Evolutionary conservation across 2,329 filamentous ascomycete genomes (phyloP), one percentile per base, ranked within the genome.

Genomic region (Diaporthe sp.): DNA sequence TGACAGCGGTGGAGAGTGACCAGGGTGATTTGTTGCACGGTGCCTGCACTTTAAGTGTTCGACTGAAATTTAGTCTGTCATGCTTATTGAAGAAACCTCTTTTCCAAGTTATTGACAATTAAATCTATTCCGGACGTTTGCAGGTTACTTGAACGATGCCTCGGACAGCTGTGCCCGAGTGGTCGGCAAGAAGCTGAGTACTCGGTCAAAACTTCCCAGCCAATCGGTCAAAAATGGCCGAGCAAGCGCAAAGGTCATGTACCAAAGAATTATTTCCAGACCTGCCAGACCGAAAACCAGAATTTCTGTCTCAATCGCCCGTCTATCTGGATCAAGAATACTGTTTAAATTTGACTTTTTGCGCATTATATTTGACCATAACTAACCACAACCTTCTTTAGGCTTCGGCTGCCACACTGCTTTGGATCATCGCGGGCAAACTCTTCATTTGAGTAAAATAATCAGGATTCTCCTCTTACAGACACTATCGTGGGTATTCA

Each of bases 261-360:
- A 28, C 8, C 39, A 42, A 28, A 42, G 12, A 42, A 62, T 2
- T 4, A 4, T 25, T 25, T 42, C 13, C 13, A 19, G 4, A 34
- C 13, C 13, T 34, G 2, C 25, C 9, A 37, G 4, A 22, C 34
- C 10, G 8, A 31, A 7, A 22, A 9, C n/a, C 28, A 12, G 15
- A 4, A 49, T 3, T 1, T 1, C 9, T 3, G 22, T 31, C 31
- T 2, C 3, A 19, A 31, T 22, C 0, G 9, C 7, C 8, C 12
- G 9, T 6, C 22, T 19, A 49, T 6, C 3, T 44, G 2, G 5
- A 46, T 65, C 13, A 34, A 1, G n/a, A 15, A 49, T n/a, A 8
- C 3, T 1, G 1, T 34, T 46, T 4, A 6, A 1, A 3, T 49
- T 22, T 17, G 13, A 46, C 4, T 31, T 31, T 1, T 31, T 31